Evolutionary conservation across 2,329 filamentous ascomycete species (phyloP), one percentile per base, ranked within the genome.

Genomic region (Cucurbitaria berberidis): DNA sequence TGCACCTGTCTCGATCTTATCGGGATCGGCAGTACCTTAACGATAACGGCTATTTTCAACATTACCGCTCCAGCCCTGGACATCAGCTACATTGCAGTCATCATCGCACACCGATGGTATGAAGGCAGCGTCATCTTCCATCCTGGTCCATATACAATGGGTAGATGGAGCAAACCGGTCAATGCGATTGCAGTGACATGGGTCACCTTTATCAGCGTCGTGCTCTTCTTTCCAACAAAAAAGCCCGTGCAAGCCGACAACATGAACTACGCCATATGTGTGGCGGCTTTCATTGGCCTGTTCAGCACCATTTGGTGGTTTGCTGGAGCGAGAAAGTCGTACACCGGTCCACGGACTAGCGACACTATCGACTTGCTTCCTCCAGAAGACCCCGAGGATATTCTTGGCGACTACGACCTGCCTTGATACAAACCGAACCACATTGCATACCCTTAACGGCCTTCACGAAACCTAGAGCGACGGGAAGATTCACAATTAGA

Each of bases 131-230:
- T 84, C 36, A 73, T 76, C 22, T 85, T 85, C 63, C 79, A 82
- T 44, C 80, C 83, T 21, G 85, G 84, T 0, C 84, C 83, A 1
- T 86, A 81, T 62, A 83, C 80, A 0, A 78, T 87, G 46, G 84
- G 84, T 0, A 76, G 62, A 57, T 85, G 81, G 81, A 81, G 82
- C 47, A 78, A 77, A 43, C 78, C 79, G 0, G 69, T 87, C 45
- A 87, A 87, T 57, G 74, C 75, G 6, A 70, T 86, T 11, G 83
- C 85, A 1, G 78, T 85, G n/a, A 69, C 74, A 3, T 88, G 86
- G 86, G 84, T 87, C 3, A 58, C 80, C 22, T 86, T 87, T 63
- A 87, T 88, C 59, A 86, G 83, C 60, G 76, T 82, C 9, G 80
- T 87, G n/a, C 73, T 88, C 16, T 84, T 80, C 68, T 80, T 80